Conservation (phyloP, 495 filamentous ascomycete genomes). For the Hyphodiscus hymeniophilus region DNA sequence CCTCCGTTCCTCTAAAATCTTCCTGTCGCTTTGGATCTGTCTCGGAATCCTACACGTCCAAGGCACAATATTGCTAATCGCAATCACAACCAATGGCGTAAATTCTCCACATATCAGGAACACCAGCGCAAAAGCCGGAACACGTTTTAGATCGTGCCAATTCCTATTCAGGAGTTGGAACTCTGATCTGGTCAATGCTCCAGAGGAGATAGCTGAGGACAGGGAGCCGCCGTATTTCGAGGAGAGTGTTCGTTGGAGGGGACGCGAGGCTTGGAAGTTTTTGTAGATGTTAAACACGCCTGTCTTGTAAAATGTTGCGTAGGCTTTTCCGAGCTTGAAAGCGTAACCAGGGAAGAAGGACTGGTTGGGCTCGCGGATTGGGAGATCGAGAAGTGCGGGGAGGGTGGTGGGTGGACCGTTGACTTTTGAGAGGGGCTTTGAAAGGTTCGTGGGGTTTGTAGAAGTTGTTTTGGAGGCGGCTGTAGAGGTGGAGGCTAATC, state of each 20-base stretch:
- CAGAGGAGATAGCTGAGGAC: slow-evolving; percentile 20
- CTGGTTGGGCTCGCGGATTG: slow-evolving; percentile 29
- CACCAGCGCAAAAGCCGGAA: slow-evolving; percentile 67
- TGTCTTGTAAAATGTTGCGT: slow-evolving; percentile 77
- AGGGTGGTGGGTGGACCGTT: slow-evolving; percentile 54
- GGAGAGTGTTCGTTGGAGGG: slow-evolving; percentile 30
- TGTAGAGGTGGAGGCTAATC: background rate
- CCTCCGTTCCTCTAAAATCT: slow-evolving; percentile 39
- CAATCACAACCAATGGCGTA: slow-evolving; percentile 62
- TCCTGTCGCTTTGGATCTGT: slow-evolving; percentile 54
- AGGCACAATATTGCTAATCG: slow-evolving; percentile 64
- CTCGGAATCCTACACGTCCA: slow-evolving; percentile 70
- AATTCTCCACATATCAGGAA: slow-evolving; percentile 76
- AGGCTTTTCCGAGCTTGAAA: slow-evolving; percentile 45
- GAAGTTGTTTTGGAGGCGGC: slow-evolving; percentile 4
- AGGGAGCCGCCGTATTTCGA: slow-evolving; percentile 24
- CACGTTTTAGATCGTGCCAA: slow-evolving; percentile 57
- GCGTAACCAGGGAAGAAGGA: slow-evolving; percentile 34
- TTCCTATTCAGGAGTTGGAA: slow-evolving; percentile 61
- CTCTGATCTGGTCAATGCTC: slow-evolving; percentile 43
- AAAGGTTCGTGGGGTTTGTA: too few relatives aligned
- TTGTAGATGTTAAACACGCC: slow-evolving; percentile 60
- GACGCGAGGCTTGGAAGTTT: slow-evolving; percentile 43
- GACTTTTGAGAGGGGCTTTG: slow-evolving; percentile 17
- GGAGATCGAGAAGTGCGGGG: slow-evolving; percentile 48